Evolutionary conservation across 129 eudicot species (phyloP), one percentile per base, ranked within the genome.

Genomic region (Flaveria bidentis): DNA sequence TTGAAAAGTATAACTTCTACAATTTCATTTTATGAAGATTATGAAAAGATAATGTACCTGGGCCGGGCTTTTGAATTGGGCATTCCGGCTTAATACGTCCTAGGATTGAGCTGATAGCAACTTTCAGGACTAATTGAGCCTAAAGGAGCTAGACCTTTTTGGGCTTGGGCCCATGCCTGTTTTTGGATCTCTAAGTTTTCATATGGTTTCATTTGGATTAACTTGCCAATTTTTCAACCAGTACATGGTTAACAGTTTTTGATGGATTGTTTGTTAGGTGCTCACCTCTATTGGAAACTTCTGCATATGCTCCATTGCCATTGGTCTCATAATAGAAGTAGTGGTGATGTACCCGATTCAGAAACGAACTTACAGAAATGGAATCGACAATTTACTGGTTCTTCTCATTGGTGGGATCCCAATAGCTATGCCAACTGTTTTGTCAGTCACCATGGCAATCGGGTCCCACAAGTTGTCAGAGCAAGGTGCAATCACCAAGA

Each of bases 401-500:
- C 91, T 92, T 47, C 91, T 92, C 80, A 92, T 92, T 25, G 97
- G 97, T 39, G 97, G 97, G 11, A 92, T 92, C 44, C 97, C 97
- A 22, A 92, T 92, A 71, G 97, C 97, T 26, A 92, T 92, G 97
- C 97, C 97, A 4, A 92, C 97, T 0, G 97, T 92, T 17, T 82
- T 92, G 56, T 92, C 97, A 1, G 97, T 92, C 2, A 92, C 97
- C 14, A 92, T 92, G 97, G 97, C 97, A 2, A 92, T 92, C 62
- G 97, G 97, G 16, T 92, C 97, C 28, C 97, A 92, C 83, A 80
- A 87, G 67, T 42, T 92, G 60, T 92, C 97, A 1, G 83, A 92
- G 69, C 97, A 92, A 83, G 97, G 97, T 16, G 97, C 97, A 10
- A 92, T 92, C 73, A 92, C 97, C 8, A 92, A 92, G 86, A 92